Conservation (phyloP, 2,329 filamentous ascomycete genomes). For the Colletotrichum phormii region DNA sequence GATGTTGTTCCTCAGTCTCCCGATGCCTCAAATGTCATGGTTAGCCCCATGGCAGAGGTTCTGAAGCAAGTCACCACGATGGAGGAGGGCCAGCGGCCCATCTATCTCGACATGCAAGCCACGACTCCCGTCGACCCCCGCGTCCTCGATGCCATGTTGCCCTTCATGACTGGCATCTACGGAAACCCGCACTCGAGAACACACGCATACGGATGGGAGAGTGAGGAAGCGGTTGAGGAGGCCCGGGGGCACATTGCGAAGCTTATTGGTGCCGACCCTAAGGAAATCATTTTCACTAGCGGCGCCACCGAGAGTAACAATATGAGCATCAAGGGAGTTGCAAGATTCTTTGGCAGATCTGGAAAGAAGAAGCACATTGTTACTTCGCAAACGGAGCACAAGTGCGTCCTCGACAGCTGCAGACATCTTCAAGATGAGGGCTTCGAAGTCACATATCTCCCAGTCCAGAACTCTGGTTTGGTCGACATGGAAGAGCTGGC, state of each 20-base stretch:
- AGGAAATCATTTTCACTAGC: conserved; percentile 99
- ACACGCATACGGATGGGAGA: conserved; percentile 99
- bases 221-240: conserved; percentile 90
- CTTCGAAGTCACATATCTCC: conserved; percentile 96
- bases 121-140: conserved; percentile 95
- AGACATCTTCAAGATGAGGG: conserved; percentile 97
- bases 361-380: conserved; percentile 99
- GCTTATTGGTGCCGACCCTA: conserved; percentile 92
- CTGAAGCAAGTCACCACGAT: conserved; percentile 92
- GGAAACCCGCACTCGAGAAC: conserved; percentile 98
- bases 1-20: conserved; percentile 57
- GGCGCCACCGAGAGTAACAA: conserved; percentile 99
- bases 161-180: conserved; percentile 91
- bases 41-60: conserved; percentile 88
- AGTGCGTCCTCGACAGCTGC: conserved; percentile 98
- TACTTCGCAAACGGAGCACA: conserved; percentile 97
- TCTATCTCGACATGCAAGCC: conserved; percentile 98
- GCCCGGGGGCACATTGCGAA: conserved; percentile 85
- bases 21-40: conserved; percentile 72
- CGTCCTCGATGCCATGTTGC: conserved; percentile 96
- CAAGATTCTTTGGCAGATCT: conserved; percentile 89
- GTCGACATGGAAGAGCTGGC: conserved; percentile 86
- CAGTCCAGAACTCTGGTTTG: conserved; percentile 88
- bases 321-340: conserved; percentile 99
- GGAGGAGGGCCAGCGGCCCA: conserved; percentile 92